These are phyloP conservation scores for Pedinophyceae sp. DNA, from an alignment of 139 green algal species.

Conservation along the genomic window DNA sequence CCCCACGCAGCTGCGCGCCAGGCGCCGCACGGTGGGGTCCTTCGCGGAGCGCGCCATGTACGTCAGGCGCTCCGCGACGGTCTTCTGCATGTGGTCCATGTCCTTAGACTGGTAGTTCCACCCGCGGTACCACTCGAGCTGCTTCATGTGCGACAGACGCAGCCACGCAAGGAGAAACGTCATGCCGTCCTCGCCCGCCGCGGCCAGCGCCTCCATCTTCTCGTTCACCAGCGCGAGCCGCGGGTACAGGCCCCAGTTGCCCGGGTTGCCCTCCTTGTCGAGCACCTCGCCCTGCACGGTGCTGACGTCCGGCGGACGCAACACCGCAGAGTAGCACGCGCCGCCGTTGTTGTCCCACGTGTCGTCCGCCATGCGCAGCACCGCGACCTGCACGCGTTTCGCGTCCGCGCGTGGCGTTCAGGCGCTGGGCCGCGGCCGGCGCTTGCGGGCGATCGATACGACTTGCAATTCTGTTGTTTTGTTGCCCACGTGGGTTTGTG, in stretches of 20 bases:
- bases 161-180: slow-evolving; percentile 64
- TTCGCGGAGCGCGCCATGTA: slow-evolving; percentile 21
- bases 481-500: neutral
- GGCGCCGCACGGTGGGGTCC: slow-evolving; percentile 33
- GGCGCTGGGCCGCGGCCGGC: too few relatives aligned
- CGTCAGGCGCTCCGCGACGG: slow-evolving; percentile 43
- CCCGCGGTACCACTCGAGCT: slow-evolving; percentile 54
- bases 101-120: slow-evolving; percentile 74
- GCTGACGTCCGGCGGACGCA: slow-evolving; percentile 30
- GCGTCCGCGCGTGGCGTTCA: slow-evolving; percentile 16
- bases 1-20: slow-evolving; percentile 45
- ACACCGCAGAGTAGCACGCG: slow-evolving; percentile 30
- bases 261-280: slow-evolving; percentile 30
- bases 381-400: slow-evolving; percentile 41
- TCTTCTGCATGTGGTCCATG: slow-evolving; percentile 73
- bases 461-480: neutral
- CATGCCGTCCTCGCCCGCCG: slow-evolving; percentile 37
- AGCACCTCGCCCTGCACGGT: slow-evolving; percentile 22
- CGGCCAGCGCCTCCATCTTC: slow-evolving; percentile 44
- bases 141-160: slow-evolving; percentile 39
- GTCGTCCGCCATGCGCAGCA: slow-evolving; percentile 35
- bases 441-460: too few relatives aligned
- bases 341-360: slow-evolving; percentile 41
- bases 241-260: slow-evolving; percentile 52
- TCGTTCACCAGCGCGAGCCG: slow-evolving; percentile 49